Evolutionary conservation across 1,284 basidiomycete species (phyloP).

Genomic region (Ganoderma boninense): DNA sequence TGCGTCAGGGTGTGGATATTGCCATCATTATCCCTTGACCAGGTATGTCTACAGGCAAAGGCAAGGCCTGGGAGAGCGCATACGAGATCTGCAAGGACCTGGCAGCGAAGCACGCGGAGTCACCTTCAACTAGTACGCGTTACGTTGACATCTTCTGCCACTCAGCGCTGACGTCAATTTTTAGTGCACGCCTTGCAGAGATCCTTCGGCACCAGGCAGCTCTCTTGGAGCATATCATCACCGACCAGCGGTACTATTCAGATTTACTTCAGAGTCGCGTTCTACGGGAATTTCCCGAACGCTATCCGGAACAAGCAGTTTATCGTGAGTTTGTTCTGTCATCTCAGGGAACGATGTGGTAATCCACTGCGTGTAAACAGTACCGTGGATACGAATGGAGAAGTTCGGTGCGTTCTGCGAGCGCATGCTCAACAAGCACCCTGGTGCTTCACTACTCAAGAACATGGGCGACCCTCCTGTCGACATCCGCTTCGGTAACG

Average conservation of each 20-base stretch:
- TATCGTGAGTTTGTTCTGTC: conserved; percentile 60
- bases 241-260: conserved; percentile 84
- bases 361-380: conserved; percentile 45
- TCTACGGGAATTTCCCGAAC: conserved; percentile 90
- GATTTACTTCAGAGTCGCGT: conserved; percentile 95
- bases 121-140: conserved; percentile 88
- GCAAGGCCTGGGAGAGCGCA: conserved; percentile 95
- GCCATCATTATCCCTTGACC: neutral
- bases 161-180: conserved; percentile 21
- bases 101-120: conserved; percentile 84
- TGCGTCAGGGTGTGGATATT: conserved; percentile 41
- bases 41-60: conserved; percentile 69
- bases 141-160: conserved; percentile 4
- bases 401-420: conserved; percentile 92
- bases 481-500: conserved; percentile 82
- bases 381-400: conserved; percentile 93
- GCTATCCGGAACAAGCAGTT: conserved; percentile 89
- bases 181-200: conserved; percentile 81
- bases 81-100: conserved; percentile 94
- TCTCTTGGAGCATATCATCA: conserved; percentile 85
- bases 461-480: conserved; percentile 81
- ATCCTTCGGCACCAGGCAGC: conserved; percentile 87
- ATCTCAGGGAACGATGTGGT: conserved; percentile 6
- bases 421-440: conserved; percentile 92
- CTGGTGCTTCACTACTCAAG: conserved; percentile 85